phyloP scores from a whole-genome alignment of 2,329 filamentous ascomycete genomes.

The Neofusicoccum parvum region DNA sequence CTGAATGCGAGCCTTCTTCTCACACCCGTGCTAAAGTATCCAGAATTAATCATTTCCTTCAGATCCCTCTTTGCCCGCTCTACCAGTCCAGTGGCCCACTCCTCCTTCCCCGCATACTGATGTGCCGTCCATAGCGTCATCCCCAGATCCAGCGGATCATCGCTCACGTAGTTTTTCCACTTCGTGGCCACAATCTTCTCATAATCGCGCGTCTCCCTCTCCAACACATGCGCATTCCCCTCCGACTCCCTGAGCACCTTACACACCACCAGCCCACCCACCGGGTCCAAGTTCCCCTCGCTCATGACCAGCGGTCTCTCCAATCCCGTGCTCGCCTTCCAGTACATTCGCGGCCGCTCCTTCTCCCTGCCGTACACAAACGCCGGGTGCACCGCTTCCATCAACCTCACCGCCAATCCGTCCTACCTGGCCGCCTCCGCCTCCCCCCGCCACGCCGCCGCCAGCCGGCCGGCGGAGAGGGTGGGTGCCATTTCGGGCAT shows the following conservation, averaged over 20 bases:
- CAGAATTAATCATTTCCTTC: constrained; percentile 20
- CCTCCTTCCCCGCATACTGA: constrained; percentile 49
- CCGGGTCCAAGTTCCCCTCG: neutral
- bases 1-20: constrained; percentile 26
- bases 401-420: no score
- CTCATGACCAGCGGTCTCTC: no score
- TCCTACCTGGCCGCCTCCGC: no score
- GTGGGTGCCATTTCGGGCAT: no score
- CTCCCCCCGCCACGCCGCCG: no score
- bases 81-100: constrained; percentile 48
- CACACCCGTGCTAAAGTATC: constrained; percentile 16
- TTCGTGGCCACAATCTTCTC: constrained; percentile 50
- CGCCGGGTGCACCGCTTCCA: no score
- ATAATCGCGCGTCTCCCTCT: constrained; percentile 57
- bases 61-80: constrained; percentile 22
- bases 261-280: constrained; percentile 20
- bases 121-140: constrained; percentile 63
- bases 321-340: no score
- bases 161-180: constrained; percentile 48
- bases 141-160: constrained; percentile 59
- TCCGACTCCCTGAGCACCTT: constrained; percentile 30
- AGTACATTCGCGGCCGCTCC: no score
- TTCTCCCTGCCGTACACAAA: no score
- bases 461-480: no score
- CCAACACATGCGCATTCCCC: constrained; percentile 39